phyloP scores from a whole-genome alignment of 1,284 basidiomycete species.

The Leucoagaricus sp. region DNA sequence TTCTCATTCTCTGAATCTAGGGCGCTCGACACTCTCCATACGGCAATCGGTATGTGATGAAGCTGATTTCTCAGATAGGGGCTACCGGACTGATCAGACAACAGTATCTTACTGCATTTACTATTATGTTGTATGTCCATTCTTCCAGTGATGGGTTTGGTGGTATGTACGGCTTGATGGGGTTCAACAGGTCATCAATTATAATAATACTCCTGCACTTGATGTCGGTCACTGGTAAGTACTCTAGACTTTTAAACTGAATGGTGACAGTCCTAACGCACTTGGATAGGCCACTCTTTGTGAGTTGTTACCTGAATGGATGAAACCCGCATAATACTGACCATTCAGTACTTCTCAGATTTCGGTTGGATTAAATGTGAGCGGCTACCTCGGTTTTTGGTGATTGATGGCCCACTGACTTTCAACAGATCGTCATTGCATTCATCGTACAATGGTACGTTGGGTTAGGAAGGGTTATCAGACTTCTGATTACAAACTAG shows the following conservation, averaged over 20 bases:
- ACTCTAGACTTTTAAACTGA: too few species aligned
- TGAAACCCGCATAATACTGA: not conserved
- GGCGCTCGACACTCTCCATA: slow-evolving; percentile 33
- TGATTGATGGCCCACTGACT: slow-evolving; percentile 1
- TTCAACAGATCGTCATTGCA: slow-evolving; percentile 31
- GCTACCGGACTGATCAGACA: not conserved
- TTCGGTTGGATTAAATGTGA: slow-evolving; percentile 10
- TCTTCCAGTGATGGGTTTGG: not conserved
- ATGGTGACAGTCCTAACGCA: too few species aligned
- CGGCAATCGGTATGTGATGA: slow-evolving; percentile 26
- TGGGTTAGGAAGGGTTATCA: not conserved
- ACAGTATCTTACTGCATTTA: slow-evolving; percentile 36
- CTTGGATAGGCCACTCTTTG: slow-evolving; percentile 33
- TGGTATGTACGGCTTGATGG: not conserved
- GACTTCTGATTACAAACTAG: slow-evolving; percentile 20
- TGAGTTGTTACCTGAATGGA: slow-evolving; percentile 17
- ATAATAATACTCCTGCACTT: slow-evolving; percentile 31
- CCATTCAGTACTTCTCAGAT: not conserved
- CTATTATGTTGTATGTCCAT: slow-evolving; percentile 33
- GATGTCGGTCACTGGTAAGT: slow-evolving; percentile 32
- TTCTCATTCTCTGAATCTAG: slow-evolving; percentile 16
- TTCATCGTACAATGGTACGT: slow-evolving; percentile 39
- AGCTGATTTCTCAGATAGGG: not conserved
- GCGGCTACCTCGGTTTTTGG: slow-evolving; percentile 18
- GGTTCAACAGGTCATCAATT: slow-evolving; percentile 34